These are phyloP conservation scores for Macrolepiota dolichaula DNA, from an alignment of 768 basidiomycete species.

Conservation along the genomic window DNA sequence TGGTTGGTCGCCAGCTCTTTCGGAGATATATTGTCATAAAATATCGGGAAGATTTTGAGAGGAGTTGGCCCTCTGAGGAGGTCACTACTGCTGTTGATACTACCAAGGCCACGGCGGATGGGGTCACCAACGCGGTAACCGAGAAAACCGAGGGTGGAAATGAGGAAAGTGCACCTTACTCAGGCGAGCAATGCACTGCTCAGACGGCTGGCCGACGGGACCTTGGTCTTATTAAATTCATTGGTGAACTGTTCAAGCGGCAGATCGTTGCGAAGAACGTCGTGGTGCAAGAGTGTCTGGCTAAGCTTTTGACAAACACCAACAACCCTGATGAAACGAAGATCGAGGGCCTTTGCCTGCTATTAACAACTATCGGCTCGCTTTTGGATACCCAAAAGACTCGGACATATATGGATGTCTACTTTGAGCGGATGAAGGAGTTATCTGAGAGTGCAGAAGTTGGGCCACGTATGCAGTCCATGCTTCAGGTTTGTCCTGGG, in stretches of 20 bases:
- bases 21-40: conserved; percentile 94
- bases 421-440: conserved; percentile 89
- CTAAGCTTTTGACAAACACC: conserved; percentile 90
- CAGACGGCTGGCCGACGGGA: conserved; percentile 97
- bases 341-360: conserved; percentile 92
- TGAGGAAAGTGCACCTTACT: conserved; percentile 78
- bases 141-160: conserved; percentile 47
- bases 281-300: conserved; percentile 93
- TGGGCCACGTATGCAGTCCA: conserved; percentile 87
- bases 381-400: conserved; percentile 83
- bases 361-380: conserved; percentile 85
- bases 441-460: conserved; percentile 72
- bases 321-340: conserved; percentile 97
- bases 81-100: conserved; percentile 83
- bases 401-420: conserved; percentile 84
- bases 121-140: conserved; percentile 68
- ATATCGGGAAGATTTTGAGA: conserved; percentile 97
- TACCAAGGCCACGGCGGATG: conserved; percentile 78
- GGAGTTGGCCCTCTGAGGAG: conserved; percentile 90
- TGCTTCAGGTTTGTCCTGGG: conserved; percentile 74
- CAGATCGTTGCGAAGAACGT: conserved; percentile 97
- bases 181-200: conserved; percentile 93
- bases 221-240: conserved; percentile 96
- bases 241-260: conserved; percentile 98
- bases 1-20: conserved; percentile 92